phyloP scores from a whole-genome alignment of 371 early-diverging fungal genomes.

The Rhizopus delemar region DNA sequence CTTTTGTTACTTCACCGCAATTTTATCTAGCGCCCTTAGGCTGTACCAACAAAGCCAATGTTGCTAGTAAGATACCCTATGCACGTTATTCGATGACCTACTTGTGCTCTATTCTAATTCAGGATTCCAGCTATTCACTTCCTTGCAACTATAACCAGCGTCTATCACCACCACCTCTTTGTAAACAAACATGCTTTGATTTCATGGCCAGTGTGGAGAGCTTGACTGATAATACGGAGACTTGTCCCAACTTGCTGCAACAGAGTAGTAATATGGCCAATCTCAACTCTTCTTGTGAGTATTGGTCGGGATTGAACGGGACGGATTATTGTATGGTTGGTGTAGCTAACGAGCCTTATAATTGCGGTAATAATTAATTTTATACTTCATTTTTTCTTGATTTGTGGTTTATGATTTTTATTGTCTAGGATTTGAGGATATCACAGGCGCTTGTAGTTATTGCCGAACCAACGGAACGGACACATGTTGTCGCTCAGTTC shows the following conservation, averaged over 20 bases:
- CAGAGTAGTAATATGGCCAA: constrained; percentile 12
- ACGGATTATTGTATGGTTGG: constrained; percentile 39
- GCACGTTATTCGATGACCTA: constrained; percentile 46
- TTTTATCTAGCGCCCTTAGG: constrained; percentile 33
- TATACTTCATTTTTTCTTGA: not conserved
- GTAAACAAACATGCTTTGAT: constrained; percentile 42
- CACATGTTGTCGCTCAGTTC: constrained; percentile 33
- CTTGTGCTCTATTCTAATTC: constrained; percentile 40
- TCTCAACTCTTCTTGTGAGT: constrained; percentile 29
- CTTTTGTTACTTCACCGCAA: constrained; percentile 28
- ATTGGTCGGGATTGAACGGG: constrained; percentile 45
- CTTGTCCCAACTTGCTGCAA: constrained; percentile 32
- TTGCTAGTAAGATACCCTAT: constrained; percentile 31
- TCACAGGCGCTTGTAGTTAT: constrained; percentile 30
- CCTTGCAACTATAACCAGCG: constrained; percentile 40
- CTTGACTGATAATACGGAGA: constrained; percentile 26
- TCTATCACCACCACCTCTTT: constrained; percentile 36
- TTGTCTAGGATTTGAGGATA: constrained; percentile 30
- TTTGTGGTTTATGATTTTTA: constrained; percentile 3
- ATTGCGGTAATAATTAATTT: constrained; percentile 33
- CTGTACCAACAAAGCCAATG: constrained; percentile 25
- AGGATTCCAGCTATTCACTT: constrained; percentile 34
- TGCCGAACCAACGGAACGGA: constrained; percentile 32
- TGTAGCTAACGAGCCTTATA: constrained; percentile 37
- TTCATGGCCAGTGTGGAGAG: constrained; percentile 32